Evolutionary conservation across 73 alveolate genomes (phyloP).

Genomic region (Tetrahymena thermophila): DNA sequence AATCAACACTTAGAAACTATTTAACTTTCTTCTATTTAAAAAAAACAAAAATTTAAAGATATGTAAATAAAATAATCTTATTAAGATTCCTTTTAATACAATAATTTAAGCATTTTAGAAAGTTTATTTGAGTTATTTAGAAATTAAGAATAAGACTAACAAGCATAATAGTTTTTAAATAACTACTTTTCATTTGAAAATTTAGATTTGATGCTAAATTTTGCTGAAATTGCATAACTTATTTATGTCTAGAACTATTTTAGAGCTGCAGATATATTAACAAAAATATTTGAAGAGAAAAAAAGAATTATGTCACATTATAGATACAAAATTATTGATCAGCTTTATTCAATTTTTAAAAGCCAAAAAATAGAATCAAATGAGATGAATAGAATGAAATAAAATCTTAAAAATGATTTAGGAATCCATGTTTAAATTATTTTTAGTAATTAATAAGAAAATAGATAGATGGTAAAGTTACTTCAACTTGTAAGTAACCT

Average conservation of each 20-base stretch:
- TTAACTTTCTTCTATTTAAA: background rate
- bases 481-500: background rate
- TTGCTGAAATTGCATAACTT: background rate
- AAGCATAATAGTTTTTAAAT: background rate
- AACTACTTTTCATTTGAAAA: background rate
- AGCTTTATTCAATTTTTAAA: background rate
- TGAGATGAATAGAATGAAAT: background rate
- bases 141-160: background rate
- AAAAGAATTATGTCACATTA: background rate
- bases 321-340: background rate
- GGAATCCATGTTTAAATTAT: background rate
- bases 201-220: background rate
- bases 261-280: background rate
- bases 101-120: background rate
- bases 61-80: background rate
- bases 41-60: background rate
- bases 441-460: background rate
- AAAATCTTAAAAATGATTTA: background rate
- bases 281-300: background rate
- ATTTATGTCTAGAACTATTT: background rate
- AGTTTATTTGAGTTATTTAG: background rate
- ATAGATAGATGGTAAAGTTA: background rate
- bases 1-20: background rate
- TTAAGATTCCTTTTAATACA: background rate
- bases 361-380: background rate